Evolutionary conservation across 1,284 basidiomycete genomes (phyloP), one percentile per base, ranked within the genome.

Genomic region (Xerocomus amazonicus): DNA sequence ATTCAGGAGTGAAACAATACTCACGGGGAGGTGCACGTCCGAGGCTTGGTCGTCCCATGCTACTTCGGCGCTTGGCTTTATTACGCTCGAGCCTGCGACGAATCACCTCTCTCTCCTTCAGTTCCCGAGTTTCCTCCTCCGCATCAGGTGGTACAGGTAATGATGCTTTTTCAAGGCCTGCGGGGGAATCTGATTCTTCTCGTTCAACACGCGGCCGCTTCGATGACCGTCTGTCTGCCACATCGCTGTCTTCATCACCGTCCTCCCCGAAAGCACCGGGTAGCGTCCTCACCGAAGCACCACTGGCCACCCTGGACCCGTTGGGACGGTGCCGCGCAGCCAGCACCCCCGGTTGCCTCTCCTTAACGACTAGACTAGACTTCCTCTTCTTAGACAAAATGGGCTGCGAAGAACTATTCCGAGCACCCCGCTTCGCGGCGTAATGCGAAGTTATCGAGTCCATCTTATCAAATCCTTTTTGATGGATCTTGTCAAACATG

Each of bases 391-490:
- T 68, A 43, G 65, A 62, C 17, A 55, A 19, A 36, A 65, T 57
- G 3, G 56, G 34, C 14, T 65, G 54, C 4, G 54, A 23, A 48
- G 27, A 34, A 1, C 43, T 46, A 16, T 35, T 46, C 26, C 52
- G 60, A 52, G 45, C 54, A 12, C 66, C 63, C 26, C 78, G 74
- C 41, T 74, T 74, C 43, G 77, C 80, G 12, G 83, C 73, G 50
- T 83, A 78, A 52, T 81, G 81, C 47, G 61, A 73, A 19, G 80
- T 73, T 57, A 90, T 89, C 3, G 86, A 82, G 56, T 87, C 83
- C 88, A 90, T 90, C 73, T 81, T 83, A 47, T 69, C 69, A 60
- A 90, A 90, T 50, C 78, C 75, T 34, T 76, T 72, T 48, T 83
- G 76, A 59, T 90, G 87, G 32, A 72, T 62, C 56, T 75, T 76